Conservation (phyloP, 139 green algal genomes). For the Chlamydomonas sphaeroides region DNA sequence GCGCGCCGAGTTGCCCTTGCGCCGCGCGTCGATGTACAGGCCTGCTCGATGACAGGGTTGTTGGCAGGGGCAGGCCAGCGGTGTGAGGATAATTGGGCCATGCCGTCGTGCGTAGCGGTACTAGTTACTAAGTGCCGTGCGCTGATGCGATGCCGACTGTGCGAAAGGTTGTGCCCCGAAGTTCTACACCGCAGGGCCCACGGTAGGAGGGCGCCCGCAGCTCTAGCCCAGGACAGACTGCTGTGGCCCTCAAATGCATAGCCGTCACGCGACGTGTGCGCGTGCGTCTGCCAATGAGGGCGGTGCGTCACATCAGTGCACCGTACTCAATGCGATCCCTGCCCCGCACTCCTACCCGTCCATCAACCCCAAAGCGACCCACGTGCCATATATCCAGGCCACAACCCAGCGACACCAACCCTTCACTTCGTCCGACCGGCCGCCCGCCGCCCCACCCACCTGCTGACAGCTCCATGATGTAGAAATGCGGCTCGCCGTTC, state of each 20-base stretch:
- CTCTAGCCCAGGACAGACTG: slow-evolving; percentile 6
- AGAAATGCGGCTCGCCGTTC: slow-evolving; percentile 76
- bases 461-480: slow-evolving; percentile 88
- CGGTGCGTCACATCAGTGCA: too few relatives aligned
- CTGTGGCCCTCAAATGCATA: not conserved
- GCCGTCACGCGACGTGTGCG: slow-evolving; percentile 1
- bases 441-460: slow-evolving; percentile 2
- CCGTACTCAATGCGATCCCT: too few relatives aligned
- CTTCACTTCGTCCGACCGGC: too few relatives aligned
- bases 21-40: slow-evolving; percentile 85
- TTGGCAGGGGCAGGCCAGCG: too few relatives aligned
- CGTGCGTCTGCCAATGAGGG: slow-evolving; percentile 17
- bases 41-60: slow-evolving; percentile 24
- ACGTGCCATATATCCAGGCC: too few relatives aligned
- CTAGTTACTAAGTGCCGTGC: too few relatives aligned
- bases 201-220: not conserved
- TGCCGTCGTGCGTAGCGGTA: too few relatives aligned
- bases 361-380: too few relatives aligned
- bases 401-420: too few relatives aligned
- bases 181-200: slow-evolving; percentile 28
- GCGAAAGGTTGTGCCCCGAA: not conserved
- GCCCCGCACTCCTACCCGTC: too few relatives aligned
- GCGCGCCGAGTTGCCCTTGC: slow-evolving; percentile 80
- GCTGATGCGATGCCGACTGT: too few relatives aligned
- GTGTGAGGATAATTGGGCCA: too few relatives aligned